Base-by-base conservation (phyloP, 495 filamentous ascomycete species). In the Pseudomonodictys pantanalensis region DNA sequence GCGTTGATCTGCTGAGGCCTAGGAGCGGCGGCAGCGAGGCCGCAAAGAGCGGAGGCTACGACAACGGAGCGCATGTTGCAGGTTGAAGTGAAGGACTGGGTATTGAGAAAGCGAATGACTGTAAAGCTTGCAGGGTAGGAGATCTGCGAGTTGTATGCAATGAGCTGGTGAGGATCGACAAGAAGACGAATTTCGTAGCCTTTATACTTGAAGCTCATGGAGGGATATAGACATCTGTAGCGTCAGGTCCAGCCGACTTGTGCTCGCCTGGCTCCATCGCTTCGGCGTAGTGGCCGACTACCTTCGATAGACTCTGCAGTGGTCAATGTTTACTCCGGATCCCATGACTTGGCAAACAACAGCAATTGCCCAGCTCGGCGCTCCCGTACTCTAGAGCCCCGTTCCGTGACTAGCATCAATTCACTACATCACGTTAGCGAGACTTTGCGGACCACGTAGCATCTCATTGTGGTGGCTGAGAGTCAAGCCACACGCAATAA, bases 1-100 rank as follows among this genome's bases (percentile, higher is more conserved):
- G 60, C 33, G 42, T 70, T 51, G 18, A 69, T 56, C 1, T 51
- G 35, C 39, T 69, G 68, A 6, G 63, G 68, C 24, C n/a, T 44
- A 22, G 68, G 60, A 30, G 65, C 60, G 22, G 60, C 64, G 23
- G 52, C 57, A 2, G 60, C 69, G 9, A 71, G 53, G 9, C 60
- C 52, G 20, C 41, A 43, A 25, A 71, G 57, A 45, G 65, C 60
- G 20, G 61, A 53, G 15, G 67, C 18, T 17, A 68, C 46, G 38
- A 64, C 23, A 38, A 52, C 33, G 8, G 60, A 54, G 42, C 56
- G 60, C 68, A 71, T 71, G 15, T 45, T 64, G 39, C 38, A n/a
- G 38, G 38, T 15, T n/a, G 38, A 15, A 5, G 38, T 5, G 20
- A 15, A 15, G 12, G 38, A 41, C 3, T 41, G 12, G 20, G 20